phyloP scores from a whole-genome alignment of 1,139 yeast species.

The Suhomyces bokatorum region DNA sequence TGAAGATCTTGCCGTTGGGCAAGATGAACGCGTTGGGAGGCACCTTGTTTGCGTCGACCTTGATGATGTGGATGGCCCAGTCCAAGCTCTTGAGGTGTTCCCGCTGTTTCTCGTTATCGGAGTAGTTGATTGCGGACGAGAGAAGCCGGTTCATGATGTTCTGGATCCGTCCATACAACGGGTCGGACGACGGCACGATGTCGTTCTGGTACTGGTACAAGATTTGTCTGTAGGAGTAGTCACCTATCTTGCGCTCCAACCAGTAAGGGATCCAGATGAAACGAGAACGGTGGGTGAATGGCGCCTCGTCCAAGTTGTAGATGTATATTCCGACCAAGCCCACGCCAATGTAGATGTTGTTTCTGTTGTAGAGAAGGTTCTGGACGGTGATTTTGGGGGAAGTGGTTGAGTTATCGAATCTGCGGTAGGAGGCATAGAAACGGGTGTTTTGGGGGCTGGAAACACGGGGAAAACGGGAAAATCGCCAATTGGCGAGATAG shows the following conservation, averaged over 20 bases:
- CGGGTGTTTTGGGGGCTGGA: background rate
- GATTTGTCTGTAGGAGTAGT: slow-evolving; percentile 63
- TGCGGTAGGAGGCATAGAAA: slow-evolving; percentile 15
- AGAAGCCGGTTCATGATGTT: slow-evolving; percentile 65
- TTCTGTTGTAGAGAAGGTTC: slow-evolving; percentile 13
- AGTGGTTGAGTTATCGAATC: slow-evolving; percentile 12
- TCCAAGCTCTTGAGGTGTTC: slow-evolving; percentile 44
- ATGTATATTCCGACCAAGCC: slow-evolving; percentile 47
- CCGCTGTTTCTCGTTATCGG: slow-evolving; percentile 32
- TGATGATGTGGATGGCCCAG: slow-evolving; percentile 84
- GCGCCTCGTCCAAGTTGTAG: slow-evolving; percentile 75
- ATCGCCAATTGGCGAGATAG: background rate
- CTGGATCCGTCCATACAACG: slow-evolving; percentile 55
- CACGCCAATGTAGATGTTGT: slow-evolving; percentile 13
- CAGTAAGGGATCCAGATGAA: slow-evolving; percentile 72
- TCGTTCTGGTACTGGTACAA: slow-evolving; percentile 46
- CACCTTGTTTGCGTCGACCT: slow-evolving; percentile 52
- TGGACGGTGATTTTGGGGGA: slow-evolving; percentile 3
- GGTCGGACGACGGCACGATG: slow-evolving; percentile 55
- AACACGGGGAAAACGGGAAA: background rate
- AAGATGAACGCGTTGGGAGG: slow-evolving; percentile 96
- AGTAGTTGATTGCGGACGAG: slow-evolving; percentile 48
- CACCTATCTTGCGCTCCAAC: slow-evolving; percentile 69
- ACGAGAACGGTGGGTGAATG: slow-evolving; percentile 73
- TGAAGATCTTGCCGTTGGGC: slow-evolving; percentile 95